Conservation (phyloP, 148 eudicot species). For the Rhododendron mucronatum region DNA sequence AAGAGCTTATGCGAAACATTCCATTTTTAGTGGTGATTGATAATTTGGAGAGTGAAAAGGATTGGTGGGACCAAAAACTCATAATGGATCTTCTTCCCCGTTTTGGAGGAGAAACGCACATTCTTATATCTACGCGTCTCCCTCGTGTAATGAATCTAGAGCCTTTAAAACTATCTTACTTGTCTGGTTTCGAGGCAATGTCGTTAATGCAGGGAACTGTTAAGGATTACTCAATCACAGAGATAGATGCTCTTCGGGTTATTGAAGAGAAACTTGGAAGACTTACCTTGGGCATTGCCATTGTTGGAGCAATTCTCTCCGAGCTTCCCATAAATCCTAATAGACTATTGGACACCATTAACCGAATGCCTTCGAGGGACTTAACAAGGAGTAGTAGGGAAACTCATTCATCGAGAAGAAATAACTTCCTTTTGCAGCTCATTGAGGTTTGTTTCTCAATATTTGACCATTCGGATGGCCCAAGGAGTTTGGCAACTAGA, state of each 20-base stretch:
- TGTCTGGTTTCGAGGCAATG: constrained; percentile 92
- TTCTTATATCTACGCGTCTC: constrained; percentile 76
- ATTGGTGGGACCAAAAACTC: constrained; percentile 96
- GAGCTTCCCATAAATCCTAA: constrained; percentile 97
- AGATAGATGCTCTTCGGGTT: constrained; percentile 72
- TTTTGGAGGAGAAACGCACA: constrained; percentile 92
- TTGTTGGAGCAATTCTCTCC: constrained; percentile 82
- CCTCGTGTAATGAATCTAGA: constrained; percentile 82
- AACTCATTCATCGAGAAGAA: constrained; percentile 49
- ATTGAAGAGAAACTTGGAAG: constrained; percentile 97
- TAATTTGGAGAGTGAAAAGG: constrained; percentile 89
- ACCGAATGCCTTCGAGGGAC: constrained; percentile 75
- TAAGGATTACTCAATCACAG: constrained; percentile 57
- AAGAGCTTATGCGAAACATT: constrained; percentile 88
- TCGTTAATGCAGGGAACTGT: constrained; percentile 71
- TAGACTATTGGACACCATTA: constrained; percentile 80
- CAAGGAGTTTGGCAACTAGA: constrained; percentile 76
- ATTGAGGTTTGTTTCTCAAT: constrained; percentile 96
- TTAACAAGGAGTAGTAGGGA: constrained; percentile 62
- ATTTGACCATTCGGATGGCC: constrained; percentile 94
- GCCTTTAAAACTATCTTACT: constrained; percentile 80
- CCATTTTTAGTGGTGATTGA: constrained; percentile 88
- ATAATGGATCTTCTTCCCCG: constrained; percentile 97
- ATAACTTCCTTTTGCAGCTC: constrained; percentile 74
- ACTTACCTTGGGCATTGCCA: constrained; percentile 75